A percentile compares a stretch with the other conserved stretches of the same genome.
phyloP scores from a whole-genome alignment of 2,329 filamentous ascomycete genomes.

The Colletotrichum somersetense region DNA sequence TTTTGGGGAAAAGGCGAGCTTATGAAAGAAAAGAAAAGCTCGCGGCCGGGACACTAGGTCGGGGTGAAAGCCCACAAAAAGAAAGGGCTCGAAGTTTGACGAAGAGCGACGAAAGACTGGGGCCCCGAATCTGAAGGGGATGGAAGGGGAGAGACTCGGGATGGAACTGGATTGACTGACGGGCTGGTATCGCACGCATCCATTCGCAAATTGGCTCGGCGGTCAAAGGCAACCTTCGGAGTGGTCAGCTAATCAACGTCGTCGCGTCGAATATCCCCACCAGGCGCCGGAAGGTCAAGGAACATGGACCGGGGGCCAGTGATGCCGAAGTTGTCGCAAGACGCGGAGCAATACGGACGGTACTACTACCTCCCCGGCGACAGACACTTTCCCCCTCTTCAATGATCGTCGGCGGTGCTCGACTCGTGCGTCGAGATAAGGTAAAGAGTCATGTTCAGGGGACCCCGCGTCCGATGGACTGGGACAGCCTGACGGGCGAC shows the following conservation, averaged over 20 bases:
- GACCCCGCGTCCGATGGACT: slow-evolving; percentile 1
- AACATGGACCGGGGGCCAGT: not conserved
- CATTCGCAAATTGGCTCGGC: not conserved
- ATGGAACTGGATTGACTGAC: not conserved
- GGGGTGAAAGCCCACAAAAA: slow-evolving; percentile 32
- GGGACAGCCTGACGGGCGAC: slow-evolving; percentile 9
- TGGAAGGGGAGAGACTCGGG: not conserved
- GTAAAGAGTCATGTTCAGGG: slow-evolving; percentile 3
- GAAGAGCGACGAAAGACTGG: slow-evolving; percentile 40
- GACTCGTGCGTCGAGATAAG: slow-evolving; percentile 12
- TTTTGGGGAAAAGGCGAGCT: slow-evolving; percentile 20
- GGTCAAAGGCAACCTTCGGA: slow-evolving; percentile 6
- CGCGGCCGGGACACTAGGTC: slow-evolving; percentile 8
- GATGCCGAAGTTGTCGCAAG: slow-evolving; percentile 5
- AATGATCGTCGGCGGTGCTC: not conserved
- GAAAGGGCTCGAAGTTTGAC: slow-evolving; percentile 40
- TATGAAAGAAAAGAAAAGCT: slow-evolving; percentile 17
- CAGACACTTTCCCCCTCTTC: not conserved
- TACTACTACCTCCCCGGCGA: slow-evolving; percentile 2
- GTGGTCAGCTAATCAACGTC: slow-evolving; percentile 9
- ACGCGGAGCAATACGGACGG: not conserved
- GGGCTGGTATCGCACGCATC: slow-evolving; percentile 22
- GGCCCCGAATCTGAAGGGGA: slow-evolving; percentile 15
- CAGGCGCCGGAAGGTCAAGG: not conserved
- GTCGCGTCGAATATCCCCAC: not conserved